Evolutionary conservation across 2,329 filamentous ascomycete species (phyloP), one percentile per base, ranked within the genome.

Genomic region (Ophiosphaerella korrae): DNA sequence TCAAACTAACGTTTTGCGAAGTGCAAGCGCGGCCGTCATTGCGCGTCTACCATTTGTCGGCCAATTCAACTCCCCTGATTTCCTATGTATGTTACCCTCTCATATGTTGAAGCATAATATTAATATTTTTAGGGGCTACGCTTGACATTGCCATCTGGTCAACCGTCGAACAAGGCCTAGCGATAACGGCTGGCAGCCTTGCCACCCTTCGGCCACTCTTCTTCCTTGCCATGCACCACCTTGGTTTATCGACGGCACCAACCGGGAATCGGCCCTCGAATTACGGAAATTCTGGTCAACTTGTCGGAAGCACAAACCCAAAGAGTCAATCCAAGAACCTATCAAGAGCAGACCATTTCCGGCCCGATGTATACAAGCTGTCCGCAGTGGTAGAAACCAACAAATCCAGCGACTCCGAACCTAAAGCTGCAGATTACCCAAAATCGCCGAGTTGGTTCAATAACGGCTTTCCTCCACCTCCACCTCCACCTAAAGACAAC

Each of bases 71-170:
- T 59, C 57, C 0, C 57, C 61, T 0, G 71, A 74, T 50, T 73
- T 73, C 45, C 62, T 74, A 11, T 73, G 66, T 68, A 62, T 48
- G 58, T 47, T 11, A 13, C 4, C 23, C 31, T 14, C 21, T 37
- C 29, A 9, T 5, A 11, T 9, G 13, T 8, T 8, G 11, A 11
- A 24, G 9, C 13, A n/a, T 21, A 16, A 2, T 3, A 13, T 47
- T 58, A 55, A 57, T 6, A 4, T 2, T n/a, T 4, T 0, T 12
- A 68, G 65, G 66, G 67, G 60, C 60, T 16, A 74, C 71, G 3
- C 37, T 60, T n/a, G 67, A 74, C 42, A 66, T 74, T 34, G 70
- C 71, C 18, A 71, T 72, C 41, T 74, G 71, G 71, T 72, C 68
- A 1, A 61, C 62, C 6, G 58, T 72, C 18, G 71, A 74, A 55